Conservation (phyloP, 352 stramenopile species). For the Pythium angustatum region DNA sequence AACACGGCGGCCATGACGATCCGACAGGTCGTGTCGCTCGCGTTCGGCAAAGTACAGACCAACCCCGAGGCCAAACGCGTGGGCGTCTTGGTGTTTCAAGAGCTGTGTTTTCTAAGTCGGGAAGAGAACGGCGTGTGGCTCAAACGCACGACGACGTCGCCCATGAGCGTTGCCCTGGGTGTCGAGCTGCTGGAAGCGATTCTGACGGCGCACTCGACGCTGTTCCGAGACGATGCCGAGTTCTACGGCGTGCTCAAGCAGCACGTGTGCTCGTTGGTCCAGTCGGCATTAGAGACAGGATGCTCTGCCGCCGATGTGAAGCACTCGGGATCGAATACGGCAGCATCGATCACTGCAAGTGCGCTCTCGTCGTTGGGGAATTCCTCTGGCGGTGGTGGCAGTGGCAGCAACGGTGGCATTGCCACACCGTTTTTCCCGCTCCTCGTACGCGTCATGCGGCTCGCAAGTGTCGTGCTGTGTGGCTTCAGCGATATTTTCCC, state of each 20-base stretch:
- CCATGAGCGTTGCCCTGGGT: slow-evolving; percentile 73
- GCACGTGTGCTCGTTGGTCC: slow-evolving; percentile 71
- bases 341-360: slow-evolving; percentile 23
- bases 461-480: slow-evolving; percentile 72
- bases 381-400: slow-evolving; percentile 35
- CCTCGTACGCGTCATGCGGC: slow-evolving; percentile 80
- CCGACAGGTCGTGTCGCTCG: slow-evolving; percentile 83
- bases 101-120: slow-evolving; percentile 84
- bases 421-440: slow-evolving; percentile 66
- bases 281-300: slow-evolving; percentile 68
- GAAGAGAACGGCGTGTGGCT: slow-evolving; percentile 84
- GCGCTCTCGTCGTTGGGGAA: slow-evolving; percentile 29
- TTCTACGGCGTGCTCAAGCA: slow-evolving; percentile 82
- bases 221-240: slow-evolving; percentile 76
- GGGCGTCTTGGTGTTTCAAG: slow-evolving; percentile 84
- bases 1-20: slow-evolving; percentile 90
- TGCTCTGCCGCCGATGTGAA: slow-evolving; percentile 45
- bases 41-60: slow-evolving; percentile 79
- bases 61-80: slow-evolving; percentile 74
- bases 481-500: slow-evolving; percentile 74
- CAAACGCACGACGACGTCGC: slow-evolving; percentile 75
- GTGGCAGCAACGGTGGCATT: slow-evolving; percentile 32
- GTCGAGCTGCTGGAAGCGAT: slow-evolving; percentile 84
- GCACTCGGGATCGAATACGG: slow-evolving; percentile 14
- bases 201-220: slow-evolving; percentile 49